Evolutionary conservation across 1,284 basidiomycete genomes (phyloP), one percentile per base, ranked within the genome.

Genomic region (Ustilago xerochloae): DNA sequence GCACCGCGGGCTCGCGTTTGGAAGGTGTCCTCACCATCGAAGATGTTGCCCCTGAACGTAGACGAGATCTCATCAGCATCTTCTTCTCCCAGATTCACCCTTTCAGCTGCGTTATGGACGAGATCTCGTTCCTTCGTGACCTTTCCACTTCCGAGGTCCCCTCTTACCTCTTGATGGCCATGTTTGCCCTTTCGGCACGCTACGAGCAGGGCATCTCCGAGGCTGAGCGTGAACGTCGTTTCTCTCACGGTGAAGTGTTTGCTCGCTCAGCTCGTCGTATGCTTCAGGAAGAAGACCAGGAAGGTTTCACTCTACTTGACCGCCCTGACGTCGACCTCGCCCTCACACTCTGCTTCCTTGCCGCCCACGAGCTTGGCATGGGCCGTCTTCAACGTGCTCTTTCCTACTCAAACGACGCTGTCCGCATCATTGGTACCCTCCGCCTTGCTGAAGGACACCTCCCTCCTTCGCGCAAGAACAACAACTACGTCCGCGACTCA

Each of bases 41-140:
- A 41, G 51, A 75, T 16, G 54, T 75, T 4, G 60, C 72, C 49
- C 54, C 75, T 26, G 65, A 77, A 43, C 57, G 60, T 18, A 64
- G 75, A 26, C 54, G 63, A 41, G 58, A 74, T 39, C 62, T 77
- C 38, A 75, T 81, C 46, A 75, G 74, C 52, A 73, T 75, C 78
- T 87, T 86, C 75, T 84, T 87, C 66, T 80, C 83, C 16, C 81
- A 84, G 29, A 80, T 86, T 7, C 82, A 82, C 18, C 86, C 86
- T 26, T 85, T 85, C 70, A 80, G 78, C 38, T 72, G 82, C 39
- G 85, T 86, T 80, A 79, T 87, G 51, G 86, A 87, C 68, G 75
- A 79, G 20, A 81, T 86, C 24, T 86, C 85, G 3, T 87, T 87
- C 78, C 75, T 85, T 10, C 83, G 87, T 59, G 85, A 86, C 12